Evolutionary conservation across 805 yeast genomes (phyloP), one percentile per base, ranked within the genome.

Genomic region (Candida alai): DNA sequence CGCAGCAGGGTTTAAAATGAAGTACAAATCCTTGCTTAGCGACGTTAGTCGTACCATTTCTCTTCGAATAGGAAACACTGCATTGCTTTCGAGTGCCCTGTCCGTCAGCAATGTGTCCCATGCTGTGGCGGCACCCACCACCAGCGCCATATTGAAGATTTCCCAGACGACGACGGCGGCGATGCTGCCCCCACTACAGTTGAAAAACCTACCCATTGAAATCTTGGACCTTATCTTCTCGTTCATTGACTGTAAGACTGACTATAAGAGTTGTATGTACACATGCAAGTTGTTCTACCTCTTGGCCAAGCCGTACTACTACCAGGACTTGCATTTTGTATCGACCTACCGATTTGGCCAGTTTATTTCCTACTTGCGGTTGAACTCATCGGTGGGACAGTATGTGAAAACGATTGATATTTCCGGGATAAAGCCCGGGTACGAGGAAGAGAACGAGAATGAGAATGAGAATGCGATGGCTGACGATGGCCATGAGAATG

Each of bases 291-390:
- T 58, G 22, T 70, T 82, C 44, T 71, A 78, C 51, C 53, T 50
- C 21, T 58, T 76, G 5, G 70, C 80, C 2, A 74, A 76, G 43
- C 70, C 70, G 4, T 63, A 68, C 16, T 56, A 86, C 8, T 87
- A 84, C 53, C 49, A 61, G 10, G 41, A 56, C 6, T 77, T 89
- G 3, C 40, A 47, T 10, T 72, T 87, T 44, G 72, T 76, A 0
- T 78, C 94, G 2, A 80, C 89, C 5, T 87, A 83, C 51, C 62
- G 95, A 26, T 73, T 84, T 28, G 93, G 86, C 0, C 95, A 87
- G 56, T 79, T 87, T 47, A 76, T 87, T 4, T 70, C 88, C 2
- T 70, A 78, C 4, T 55, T 87, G n/a, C 65, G 83, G 28, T 63
- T 72, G 35, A 71, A 73, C 42, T 67, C 74, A 6, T 60, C 62